These are phyloP conservation scores for Dissophora ornata DNA, from an alignment of 192 early-diverging fungal genomes.

Conservation along the genomic window DNA sequence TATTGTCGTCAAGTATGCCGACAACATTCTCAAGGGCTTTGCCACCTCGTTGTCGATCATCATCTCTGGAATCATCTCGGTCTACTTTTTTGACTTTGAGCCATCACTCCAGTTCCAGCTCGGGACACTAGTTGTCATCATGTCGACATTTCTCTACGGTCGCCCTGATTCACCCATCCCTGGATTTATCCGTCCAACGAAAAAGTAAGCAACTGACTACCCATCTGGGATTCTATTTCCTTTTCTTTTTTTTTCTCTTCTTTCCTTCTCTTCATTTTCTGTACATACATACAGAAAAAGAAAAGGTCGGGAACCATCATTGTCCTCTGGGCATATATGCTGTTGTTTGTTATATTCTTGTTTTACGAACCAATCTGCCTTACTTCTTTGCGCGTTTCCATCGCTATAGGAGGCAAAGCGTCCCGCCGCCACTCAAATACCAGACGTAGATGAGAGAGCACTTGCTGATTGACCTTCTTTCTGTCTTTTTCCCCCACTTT, in stretches of 20 bases:
- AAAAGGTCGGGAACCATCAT: no score
- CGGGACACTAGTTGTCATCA: conserved; percentile 71
- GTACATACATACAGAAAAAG: no score
- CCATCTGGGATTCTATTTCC: no score
- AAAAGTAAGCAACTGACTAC: conserved; percentile 33
- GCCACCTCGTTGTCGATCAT: conserved; percentile 91
- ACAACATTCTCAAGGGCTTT: conserved; percentile 95
- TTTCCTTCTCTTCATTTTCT: no score
- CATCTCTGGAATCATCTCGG: conserved; percentile 79
- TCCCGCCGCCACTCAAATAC: conserved; percentile 42
- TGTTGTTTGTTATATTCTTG: not conserved
- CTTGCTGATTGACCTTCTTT: not conserved
- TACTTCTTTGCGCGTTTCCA: not conserved
- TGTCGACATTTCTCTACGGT: conserved; percentile 72
- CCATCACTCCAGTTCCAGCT: conserved; percentile 74
- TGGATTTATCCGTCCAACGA: conserved; percentile 38
- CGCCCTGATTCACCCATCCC: conserved; percentile 49
- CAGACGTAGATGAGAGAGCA: not conserved
- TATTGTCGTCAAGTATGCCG: conserved; percentile 91
- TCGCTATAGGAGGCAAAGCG: conserved; percentile 36
- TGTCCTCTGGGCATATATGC: no score
- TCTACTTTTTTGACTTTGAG: conserved; percentile 81
- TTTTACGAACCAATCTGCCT: conserved; percentile 6
- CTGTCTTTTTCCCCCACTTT: conserved; percentile 2
- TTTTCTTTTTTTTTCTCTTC: not conserved